phyloP scores from a whole-genome alignment of 257 asterid genomes.

The Solanum paucissectum region DNA sequence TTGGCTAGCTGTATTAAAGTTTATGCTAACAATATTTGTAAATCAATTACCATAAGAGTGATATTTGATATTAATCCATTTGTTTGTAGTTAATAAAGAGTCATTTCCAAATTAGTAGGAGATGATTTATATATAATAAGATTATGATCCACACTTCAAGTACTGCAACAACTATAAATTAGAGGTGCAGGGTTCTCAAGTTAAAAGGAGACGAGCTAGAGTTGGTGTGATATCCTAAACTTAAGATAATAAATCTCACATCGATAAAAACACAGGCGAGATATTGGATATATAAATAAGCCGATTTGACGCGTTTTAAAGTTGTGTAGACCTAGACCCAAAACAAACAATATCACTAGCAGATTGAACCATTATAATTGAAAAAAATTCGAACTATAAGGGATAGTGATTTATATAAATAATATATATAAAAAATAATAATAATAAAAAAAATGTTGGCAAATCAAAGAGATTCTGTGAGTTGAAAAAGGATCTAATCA shows the following conservation, averaged over 20 bases:
- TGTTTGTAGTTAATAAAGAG: background rate
- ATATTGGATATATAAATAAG: too few species aligned
- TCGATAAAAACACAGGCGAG: too few species aligned
- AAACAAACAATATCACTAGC: too few species aligned
- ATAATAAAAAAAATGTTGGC: background rate
- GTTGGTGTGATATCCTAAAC: too few species aligned
- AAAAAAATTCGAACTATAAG: background rate
- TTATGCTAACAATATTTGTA: background rate
- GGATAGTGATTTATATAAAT: background rate
- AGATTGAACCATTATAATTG: background rate
- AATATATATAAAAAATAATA: background rate
- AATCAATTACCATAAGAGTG: background rate
- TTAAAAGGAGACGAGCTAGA: too few species aligned
- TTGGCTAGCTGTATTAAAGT: background rate
- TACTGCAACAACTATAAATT: too few species aligned
- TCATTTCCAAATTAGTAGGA: background rate
- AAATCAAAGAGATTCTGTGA: background rate
- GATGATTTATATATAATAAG: too few species aligned
- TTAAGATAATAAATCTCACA: too few species aligned
- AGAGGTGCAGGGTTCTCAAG: too few species aligned
- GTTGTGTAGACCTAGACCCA: background rate
- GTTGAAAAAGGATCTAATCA: conserved; percentile 15
- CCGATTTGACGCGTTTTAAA: too few species aligned
- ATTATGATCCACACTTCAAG: too few species aligned
- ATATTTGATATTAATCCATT: background rate